Conservation (phyloP, 169 alveolate genomes). For the Plasmodium blacklocki region DNA sequence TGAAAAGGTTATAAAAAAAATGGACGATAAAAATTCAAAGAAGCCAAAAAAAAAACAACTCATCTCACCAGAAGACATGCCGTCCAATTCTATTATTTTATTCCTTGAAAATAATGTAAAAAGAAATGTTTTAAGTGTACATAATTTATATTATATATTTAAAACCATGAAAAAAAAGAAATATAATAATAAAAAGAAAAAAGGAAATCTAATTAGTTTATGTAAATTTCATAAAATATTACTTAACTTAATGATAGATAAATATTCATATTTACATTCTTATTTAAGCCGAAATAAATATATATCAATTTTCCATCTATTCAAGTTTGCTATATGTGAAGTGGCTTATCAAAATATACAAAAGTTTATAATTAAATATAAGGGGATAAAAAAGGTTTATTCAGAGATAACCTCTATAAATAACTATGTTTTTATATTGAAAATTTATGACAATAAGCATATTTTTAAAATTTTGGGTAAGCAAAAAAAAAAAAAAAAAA, state of each 20-base stretch:
- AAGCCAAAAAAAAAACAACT: neutral
- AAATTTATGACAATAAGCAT: conserved; percentile 20
- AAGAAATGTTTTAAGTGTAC: neutral
- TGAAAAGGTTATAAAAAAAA: conserved; percentile 5
- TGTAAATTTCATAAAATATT: conserved; percentile 34
- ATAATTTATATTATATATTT: conserved; percentile 40
- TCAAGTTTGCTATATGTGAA: conserved; percentile 33
- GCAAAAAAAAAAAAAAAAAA: neutral
- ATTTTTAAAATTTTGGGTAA: conserved; percentile 57
- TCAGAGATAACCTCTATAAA: conserved; percentile 19
- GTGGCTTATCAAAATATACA: conserved; percentile 16
- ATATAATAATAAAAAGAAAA: neutral
- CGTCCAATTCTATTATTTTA: neutral
- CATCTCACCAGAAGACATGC: neutral
- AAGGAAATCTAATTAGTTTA: neutral
- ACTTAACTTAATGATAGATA: conserved; percentile 31
- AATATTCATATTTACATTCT: conserved; percentile 20
- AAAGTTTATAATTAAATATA: conserved; percentile 22
- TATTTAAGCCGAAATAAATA: conserved; percentile 55
- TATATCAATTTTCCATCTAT: conserved; percentile 46
- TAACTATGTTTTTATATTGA: conserved; percentile 30
- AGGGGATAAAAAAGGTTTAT: conserved; percentile 4
- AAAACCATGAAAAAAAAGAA: conserved; percentile 18
- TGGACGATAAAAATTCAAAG: neutral
- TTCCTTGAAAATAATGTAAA: conserved; percentile 40